Base-by-base conservation (phyloP, 345 rosid species). In the Luvunga scandens region DNA sequence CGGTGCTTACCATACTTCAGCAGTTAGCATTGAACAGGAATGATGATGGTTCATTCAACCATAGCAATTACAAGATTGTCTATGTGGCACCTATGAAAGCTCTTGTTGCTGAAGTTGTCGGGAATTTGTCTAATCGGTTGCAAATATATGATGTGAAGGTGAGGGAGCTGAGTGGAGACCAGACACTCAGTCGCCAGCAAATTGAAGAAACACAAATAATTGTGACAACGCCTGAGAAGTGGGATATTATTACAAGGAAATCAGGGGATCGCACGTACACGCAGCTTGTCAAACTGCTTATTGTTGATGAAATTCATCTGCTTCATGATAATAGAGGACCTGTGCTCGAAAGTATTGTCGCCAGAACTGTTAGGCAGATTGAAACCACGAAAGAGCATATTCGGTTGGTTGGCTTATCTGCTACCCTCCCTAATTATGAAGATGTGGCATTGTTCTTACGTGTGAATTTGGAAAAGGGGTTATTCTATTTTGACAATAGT, bases 51-150 rank as follows among this genome's bases (percentile, higher is more conserved):
- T 86, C 97, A 28, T 86, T 84, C 80, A 88, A 91, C 81, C 95
- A 94, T 78, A 81, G 84, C 77, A 82, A 86, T 80, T 96, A 91
- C 81, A 96, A 96, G 90, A 89, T 96, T 81, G 97, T 96, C 42
- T 96, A 96, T 78, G 99, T 94, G 83, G 99, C 99, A 50, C 99
- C 99, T n/a, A 96, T 96, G 98, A 96, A 96, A 83, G 99, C 99
- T 75, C 94, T 96, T 78, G 99, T 96, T 77, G 99, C 98, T 45
- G 99, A 96, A 83, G 91, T 94, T 71, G 99, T 96, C 36, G 91
- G 95, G 80, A 96, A 96, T 83, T 86, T 96, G 80, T 92, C 99
- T 61, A 82, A 89, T 76, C 97, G 98, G 36, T 81, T 96, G 83
- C 88, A 89, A 83, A 87, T 86, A n/a, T 94, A 92, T 79, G 94